Base-by-base conservation (phyloP, 495 filamentous ascomycete species). In the Opeltia flavorubescens region DNA sequence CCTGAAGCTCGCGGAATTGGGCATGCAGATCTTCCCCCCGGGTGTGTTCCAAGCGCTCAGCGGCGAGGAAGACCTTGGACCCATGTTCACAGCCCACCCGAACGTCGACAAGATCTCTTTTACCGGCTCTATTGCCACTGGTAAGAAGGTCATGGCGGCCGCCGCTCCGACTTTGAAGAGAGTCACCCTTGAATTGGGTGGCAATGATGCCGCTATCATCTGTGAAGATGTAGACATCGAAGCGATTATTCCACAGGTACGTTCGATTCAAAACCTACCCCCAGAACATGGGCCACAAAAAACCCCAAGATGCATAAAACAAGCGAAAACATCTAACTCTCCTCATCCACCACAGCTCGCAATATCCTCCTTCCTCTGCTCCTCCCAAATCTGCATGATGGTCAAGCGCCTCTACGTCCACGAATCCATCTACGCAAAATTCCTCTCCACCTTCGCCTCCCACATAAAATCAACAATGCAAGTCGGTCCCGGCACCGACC, bases 401-500 rank as follows among this genome's bases (percentile, higher is more conserved):
- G 69, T 71, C 28, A 84, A 84, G 59, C 71, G 81, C 6, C 65
- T 85, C 50, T 84, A 83, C 56, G 71, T 85, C 24, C 80, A 84
- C 62, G 72, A 82, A 52, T 62, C 60, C 12, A 78, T 84, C 52
- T 84, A 83, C 61, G 69, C 79, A 25, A 54, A 63, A 35, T 84
- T 85, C 61, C 57, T 77, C 8, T 56, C 66, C 9, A 61, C 62
- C 8, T 62, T 84, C 47, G 64, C 79, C 29, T 54, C 69, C 15
- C 75, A 75, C 56, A 71, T 76, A 9, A 70, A 76, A 55, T 44
- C 9, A 53, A 55, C 46, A 18, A 65, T 74, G 44, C 62, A 63
- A 24, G 64, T 74, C 3, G 66, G 71, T 33, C 65, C 67, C 17
- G 68, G 69, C 7, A 59, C 55, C n/a, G 54, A 64, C 4, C 45